phyloP scores from a whole-genome alignment of 768 basidiomycete genomes.

The Russula vinacea region DNA sequence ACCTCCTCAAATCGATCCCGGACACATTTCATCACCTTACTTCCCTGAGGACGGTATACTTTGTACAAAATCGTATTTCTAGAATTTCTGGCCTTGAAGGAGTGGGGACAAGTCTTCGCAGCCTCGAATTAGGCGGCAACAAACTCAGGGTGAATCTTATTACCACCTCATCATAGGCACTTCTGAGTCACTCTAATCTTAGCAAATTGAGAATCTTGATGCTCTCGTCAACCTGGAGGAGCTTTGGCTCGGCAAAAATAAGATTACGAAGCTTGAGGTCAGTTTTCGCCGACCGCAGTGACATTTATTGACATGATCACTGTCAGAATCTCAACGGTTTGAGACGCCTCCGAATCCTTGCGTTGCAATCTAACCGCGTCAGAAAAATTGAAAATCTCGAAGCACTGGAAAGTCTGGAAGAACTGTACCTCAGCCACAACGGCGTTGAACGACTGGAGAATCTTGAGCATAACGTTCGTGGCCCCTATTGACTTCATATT shows the following conservation, averaged over 20 bases:
- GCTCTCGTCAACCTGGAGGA: constrained; percentile 81
- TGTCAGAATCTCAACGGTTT: constrained; percentile 65
- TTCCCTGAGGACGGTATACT: constrained; percentile 75
- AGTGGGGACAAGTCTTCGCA: constrained; percentile 56
- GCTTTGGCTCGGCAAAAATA: constrained; percentile 98
- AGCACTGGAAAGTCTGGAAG: constrained; percentile 67
- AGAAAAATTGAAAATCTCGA: constrained; percentile 83
- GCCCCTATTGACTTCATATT: background rate
- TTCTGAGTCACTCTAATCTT: constrained; percentile 16
- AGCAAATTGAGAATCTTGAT: constrained; percentile 89
- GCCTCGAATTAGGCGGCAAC: constrained; percentile 93
- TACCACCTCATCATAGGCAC: background rate
- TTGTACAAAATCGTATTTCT: constrained; percentile 94
- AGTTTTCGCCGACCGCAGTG: constrained; percentile 7
- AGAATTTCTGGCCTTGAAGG: constrained; percentile 66
- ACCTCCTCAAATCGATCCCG: constrained; percentile 72
- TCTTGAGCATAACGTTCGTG: constrained; percentile 73
- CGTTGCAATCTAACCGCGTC: constrained; percentile 91
- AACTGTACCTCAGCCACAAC: constrained; percentile 93
- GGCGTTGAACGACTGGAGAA: constrained; percentile 83
- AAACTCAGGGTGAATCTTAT: constrained; percentile 68
- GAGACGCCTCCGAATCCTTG: constrained; percentile 76
- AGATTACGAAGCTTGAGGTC: constrained; percentile 85
- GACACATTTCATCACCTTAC: constrained; percentile 56
- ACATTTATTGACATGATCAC: background rate